Conservation (phyloP, 2,329 filamentous ascomycete genomes). For the Herpotrichia juniperi region DNA sequence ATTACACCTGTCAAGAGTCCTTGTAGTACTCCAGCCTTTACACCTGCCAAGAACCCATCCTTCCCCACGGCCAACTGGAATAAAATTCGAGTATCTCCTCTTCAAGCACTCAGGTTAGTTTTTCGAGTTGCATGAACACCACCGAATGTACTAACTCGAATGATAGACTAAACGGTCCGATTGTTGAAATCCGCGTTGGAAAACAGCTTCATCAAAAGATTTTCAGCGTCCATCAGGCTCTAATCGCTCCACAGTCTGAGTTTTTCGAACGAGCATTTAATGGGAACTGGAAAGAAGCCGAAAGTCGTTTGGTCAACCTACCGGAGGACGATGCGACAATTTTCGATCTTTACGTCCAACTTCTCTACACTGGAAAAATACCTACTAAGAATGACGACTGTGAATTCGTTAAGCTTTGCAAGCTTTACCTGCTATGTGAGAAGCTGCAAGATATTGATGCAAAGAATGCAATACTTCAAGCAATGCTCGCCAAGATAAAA, state of each 20-base stretch:
- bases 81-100: too few species aligned
- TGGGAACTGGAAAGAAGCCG: neutral
- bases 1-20: too few species aligned
- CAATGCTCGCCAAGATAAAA: neutral
- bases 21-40: too few species aligned
- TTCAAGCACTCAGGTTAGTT: too few species aligned
- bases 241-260: neutral
- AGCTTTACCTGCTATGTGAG: slow-evolving; percentile 19
- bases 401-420: too few species aligned
- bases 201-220: neutral
- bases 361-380: neutral
- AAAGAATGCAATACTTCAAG: slow-evolving; percentile 11
- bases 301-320: neutral
- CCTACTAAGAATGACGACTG: too few species aligned
- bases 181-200: neutral
- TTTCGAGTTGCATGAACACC: too few species aligned
- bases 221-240: neutral
- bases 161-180: too few species aligned
- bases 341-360: neutral
- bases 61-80: too few species aligned
- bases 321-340: neutral
- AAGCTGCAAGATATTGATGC: slow-evolving; percentile 15
- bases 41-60: too few species aligned
- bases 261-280: neutral
- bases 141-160: too few species aligned